phyloP scores from a whole-genome alignment of 306 rosid species.

The Gastrolobium bilobum region DNA sequence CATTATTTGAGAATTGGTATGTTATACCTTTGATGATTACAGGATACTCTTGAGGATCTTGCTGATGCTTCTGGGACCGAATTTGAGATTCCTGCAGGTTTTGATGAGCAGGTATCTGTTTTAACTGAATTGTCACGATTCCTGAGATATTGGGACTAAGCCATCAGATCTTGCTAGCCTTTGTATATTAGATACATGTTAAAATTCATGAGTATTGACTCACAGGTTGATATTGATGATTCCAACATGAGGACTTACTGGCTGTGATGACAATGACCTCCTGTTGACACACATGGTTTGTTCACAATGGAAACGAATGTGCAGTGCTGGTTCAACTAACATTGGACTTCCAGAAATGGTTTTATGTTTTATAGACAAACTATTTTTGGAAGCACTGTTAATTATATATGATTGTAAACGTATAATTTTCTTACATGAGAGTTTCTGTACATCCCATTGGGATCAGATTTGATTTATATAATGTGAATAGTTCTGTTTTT shows the following conservation, averaged over 20 bases:
- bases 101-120: constrained; percentile 70
- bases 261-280: constrained; percentile 54
- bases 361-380: constrained; percentile 61
- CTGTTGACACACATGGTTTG: constrained; percentile 14
- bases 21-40: constrained; percentile 41
- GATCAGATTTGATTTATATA: constrained; percentile 46
- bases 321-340: constrained; percentile 58
- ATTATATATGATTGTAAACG: constrained; percentile 51
- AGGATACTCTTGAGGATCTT: constrained; percentile 72
- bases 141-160: constrained; percentile 37
- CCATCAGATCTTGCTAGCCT: constrained; percentile 18
- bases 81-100: constrained; percentile 70
- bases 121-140: constrained; percentile 33
- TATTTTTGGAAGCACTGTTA: constrained; percentile 54
- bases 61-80: constrained; percentile 72
- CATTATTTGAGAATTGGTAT: constrained; percentile 31
- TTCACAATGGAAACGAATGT: constrained; percentile 20
- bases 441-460: constrained; percentile 46
- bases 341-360: constrained; percentile 50
- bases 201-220: constrained; percentile 27
- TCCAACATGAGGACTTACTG: constrained; percentile 66
- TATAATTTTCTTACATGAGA: constrained; percentile 41
- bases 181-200: constrained; percentile 30
- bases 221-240: constrained; percentile 69
- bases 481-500: constrained; percentile 59